These are phyloP conservation scores for Diaporthe australafricana DNA, from an alignment of 2,329 filamentous ascomycete species.

Conservation along the genomic window DNA sequence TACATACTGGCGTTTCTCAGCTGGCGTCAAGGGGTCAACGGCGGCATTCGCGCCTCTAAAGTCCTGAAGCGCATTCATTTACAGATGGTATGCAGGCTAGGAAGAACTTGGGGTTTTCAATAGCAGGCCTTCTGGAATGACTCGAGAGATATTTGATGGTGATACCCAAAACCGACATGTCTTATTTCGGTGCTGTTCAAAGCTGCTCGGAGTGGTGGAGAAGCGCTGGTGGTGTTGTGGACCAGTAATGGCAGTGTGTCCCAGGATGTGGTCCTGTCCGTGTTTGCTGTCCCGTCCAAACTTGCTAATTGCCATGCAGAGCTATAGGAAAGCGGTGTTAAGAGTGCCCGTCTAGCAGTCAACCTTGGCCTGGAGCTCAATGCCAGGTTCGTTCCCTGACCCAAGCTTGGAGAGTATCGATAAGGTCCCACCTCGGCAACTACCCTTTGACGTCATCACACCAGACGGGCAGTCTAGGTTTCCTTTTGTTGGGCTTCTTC, in stretches of 20 bases:
- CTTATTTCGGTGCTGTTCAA: too few relatives aligned
- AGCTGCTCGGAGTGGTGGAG: too few relatives aligned
- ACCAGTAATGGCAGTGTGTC: too few relatives aligned
- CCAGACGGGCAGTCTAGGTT: not conserved
- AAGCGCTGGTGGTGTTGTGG: too few relatives aligned
- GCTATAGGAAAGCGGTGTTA: conserved; percentile 6
- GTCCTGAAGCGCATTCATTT: not conserved
- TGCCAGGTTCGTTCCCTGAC: not conserved
- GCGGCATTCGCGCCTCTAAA: not conserved
- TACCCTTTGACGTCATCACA: conserved; percentile 17
- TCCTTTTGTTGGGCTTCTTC: not conserved
- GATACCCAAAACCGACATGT: too few relatives aligned
- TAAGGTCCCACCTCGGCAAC: conserved; percentile 22
- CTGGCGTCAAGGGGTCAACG: not conserved
- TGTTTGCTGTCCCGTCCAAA: not conserved
- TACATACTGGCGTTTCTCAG: not conserved
- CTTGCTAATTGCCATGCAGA: not conserved
- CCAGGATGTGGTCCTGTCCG: not conserved
- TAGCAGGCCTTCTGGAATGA: too few relatives aligned
- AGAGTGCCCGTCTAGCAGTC: not conserved
- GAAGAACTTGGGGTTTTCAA: too few relatives aligned
- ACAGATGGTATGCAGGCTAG: not conserved
- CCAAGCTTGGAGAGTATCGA: conserved; percentile 2
- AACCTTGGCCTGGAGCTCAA: not conserved
- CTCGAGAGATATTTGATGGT: too few relatives aligned